Conservation (phyloP, 2,329 filamentous ascomycete genomes). For the Pseudogymnoascus sp. region DNA sequence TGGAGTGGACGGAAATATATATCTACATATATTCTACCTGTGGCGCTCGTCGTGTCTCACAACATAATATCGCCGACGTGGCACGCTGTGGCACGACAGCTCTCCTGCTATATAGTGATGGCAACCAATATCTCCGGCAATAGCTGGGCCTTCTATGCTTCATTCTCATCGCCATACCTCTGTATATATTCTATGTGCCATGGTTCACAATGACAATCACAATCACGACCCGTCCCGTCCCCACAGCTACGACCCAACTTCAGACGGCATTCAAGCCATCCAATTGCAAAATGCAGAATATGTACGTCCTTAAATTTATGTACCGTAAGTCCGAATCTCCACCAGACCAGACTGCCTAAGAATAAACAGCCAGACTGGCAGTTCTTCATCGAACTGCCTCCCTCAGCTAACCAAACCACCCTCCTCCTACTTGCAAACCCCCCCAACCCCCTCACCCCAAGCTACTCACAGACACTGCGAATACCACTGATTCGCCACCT, state of each 20-base stretch:
- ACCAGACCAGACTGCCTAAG: background rate
- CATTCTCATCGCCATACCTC: background rate
- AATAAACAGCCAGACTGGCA: background rate
- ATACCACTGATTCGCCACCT: constrained; percentile 29
- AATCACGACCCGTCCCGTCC: background rate
- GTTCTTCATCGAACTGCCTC: background rate
- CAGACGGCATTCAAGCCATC: background rate
- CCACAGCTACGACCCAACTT: background rate
- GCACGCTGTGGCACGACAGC: background rate
- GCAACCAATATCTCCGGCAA: background rate
- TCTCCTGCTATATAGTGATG: background rate
- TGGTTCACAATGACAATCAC: background rate
- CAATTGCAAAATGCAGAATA: background rate
- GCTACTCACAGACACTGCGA: constrained; percentile 29
- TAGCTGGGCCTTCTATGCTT: background rate
- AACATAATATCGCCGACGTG: background rate
- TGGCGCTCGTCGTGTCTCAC: background rate
- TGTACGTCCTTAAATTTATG: background rate
- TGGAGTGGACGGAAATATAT: background rate
- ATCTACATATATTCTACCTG: background rate
- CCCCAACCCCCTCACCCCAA: background rate
- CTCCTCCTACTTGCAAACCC: background rate
- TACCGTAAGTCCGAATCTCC: background rate
- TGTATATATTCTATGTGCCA: background rate
- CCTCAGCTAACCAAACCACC: background rate